Conservation (phyloP, 1,284 basidiomycete genomes). For the Chalciporus piperatoides region DNA sequence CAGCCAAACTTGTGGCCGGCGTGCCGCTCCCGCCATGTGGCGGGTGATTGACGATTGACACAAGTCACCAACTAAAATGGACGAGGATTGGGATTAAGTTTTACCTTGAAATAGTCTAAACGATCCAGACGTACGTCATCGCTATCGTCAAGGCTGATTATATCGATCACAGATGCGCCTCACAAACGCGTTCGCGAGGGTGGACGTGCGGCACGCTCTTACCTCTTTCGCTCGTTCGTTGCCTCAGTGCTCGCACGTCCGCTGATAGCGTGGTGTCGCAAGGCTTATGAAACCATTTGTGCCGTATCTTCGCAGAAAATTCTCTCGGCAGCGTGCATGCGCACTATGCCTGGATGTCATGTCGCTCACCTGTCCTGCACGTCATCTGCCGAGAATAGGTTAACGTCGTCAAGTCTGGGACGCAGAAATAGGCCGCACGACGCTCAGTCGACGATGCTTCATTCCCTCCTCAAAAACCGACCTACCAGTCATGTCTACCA, state of each 20-base stretch:
- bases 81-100: conserved; percentile 18
- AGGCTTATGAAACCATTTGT: conserved; percentile 2
- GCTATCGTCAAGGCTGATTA: conserved; percentile 15
- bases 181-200: conserved; percentile 13
- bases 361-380: conserved; percentile 16
- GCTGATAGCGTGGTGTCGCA: conserved; percentile 17
- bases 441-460: not conserved
- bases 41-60: conserved; percentile 5
- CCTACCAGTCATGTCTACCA: conserved; percentile 31
- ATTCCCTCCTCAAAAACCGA: not conserved
- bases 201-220: conserved; percentile 13
- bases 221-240: conserved; percentile 18
- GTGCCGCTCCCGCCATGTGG: conserved; percentile 2
- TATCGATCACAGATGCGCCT: conserved; percentile 7
- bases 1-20: conserved; percentile 15
- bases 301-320: conserved; percentile 12
- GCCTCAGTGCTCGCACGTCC: conserved; percentile 16
- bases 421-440: conserved; percentile 26
- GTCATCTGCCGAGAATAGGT: conserved; percentile 25
- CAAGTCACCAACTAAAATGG: conserved; percentile 1
- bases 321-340: conserved; percentile 28
- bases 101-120: conserved; percentile 21
- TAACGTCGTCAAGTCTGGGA: conserved; percentile 9
- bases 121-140: conserved; percentile 29
- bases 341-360: conserved; percentile 15